These are phyloP conservation scores for Entomortierella lignicola DNA, from an alignment of 192 early-diverging fungal species.

Conservation along the genomic window DNA sequence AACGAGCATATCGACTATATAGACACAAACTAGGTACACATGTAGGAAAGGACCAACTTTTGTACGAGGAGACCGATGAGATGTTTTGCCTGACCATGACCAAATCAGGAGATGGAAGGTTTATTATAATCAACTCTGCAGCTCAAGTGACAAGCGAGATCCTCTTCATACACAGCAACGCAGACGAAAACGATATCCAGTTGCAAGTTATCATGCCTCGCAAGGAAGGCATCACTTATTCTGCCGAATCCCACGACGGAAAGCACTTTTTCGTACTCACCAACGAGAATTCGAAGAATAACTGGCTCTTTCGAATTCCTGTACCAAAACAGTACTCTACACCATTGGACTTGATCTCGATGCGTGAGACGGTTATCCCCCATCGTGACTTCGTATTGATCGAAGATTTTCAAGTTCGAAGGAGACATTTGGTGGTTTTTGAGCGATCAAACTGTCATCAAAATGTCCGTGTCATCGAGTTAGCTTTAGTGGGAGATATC, in stretches of 20 bases:
- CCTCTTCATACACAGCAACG: constrained; percentile 54
- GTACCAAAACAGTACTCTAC: constrained; percentile 36
- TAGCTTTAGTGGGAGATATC: constrained; percentile 12
- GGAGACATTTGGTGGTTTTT: constrained; percentile 66
- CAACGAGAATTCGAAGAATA: constrained; percentile 67
- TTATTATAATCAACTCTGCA: constrained; percentile 61
- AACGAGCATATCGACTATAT: constrained; percentile 63
- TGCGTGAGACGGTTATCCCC: constrained; percentile 67
- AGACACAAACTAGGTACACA: constrained; percentile 60
- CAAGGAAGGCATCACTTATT: constrained; percentile 60
- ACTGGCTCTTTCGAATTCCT: constrained; percentile 68
- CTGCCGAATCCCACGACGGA: constrained; percentile 59
- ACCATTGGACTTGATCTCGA: constrained; percentile 11
- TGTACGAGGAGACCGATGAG: constrained; percentile 69
- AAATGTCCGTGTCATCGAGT: constrained; percentile 68
- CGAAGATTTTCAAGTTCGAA: constrained; percentile 66
- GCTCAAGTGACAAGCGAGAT: constrained; percentile 71
- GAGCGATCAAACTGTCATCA: constrained; percentile 72
- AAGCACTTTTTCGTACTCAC: constrained; percentile 69
- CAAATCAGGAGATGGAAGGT: constrained; percentile 63
- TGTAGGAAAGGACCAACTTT: constrained; percentile 50
- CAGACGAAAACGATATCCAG: constrained; percentile 28
- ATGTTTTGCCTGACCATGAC: constrained; percentile 70
- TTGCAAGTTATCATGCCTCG: constrained; percentile 60
- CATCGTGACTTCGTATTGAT: constrained; percentile 70